A percentile compares a stretch with the other conserved stretches of the same genome.
Conservation (phyloP, 2,329 filamentous ascomycete genomes). For the Trichoderma koningii region DNA sequence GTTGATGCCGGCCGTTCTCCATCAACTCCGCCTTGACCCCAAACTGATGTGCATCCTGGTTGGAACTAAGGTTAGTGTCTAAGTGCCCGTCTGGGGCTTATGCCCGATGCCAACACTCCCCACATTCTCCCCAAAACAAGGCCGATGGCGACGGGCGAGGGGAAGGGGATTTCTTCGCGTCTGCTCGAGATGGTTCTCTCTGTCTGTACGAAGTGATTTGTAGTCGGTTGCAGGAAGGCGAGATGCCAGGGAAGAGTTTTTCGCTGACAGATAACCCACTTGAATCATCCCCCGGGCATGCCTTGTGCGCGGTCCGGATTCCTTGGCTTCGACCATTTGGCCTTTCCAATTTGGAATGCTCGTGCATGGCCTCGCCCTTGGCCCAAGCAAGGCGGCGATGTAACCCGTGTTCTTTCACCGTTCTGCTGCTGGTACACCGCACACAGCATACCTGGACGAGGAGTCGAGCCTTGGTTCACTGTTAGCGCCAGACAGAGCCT, state of each 20-base stretch:
- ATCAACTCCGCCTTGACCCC: slow-evolving; percentile 18
- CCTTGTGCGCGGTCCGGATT: neutral
- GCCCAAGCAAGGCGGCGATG: slow-evolving; percentile 4
- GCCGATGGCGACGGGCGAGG: slow-evolving; percentile 15
- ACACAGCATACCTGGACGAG: neutral
- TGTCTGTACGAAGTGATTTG: too few relatives aligned
- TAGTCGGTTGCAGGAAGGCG: neutral
- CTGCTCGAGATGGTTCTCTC: neutral
- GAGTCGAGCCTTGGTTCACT: neutral
- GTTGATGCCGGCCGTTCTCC: slow-evolving; percentile 17
- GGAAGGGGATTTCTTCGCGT: slow-evolving; percentile 1
- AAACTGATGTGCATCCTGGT: slow-evolving; percentile 24
- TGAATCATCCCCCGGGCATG: neutral
- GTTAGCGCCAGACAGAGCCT: neutral
- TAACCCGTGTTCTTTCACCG: slow-evolving; percentile 5
- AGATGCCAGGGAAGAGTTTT: neutral
- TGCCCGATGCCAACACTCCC: slow-evolving; percentile 14
- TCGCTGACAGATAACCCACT: neutral
- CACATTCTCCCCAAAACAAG: neutral
- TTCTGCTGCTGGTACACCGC: neutral
- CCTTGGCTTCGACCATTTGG: neutral
- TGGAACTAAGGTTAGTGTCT: slow-evolving; percentile 6
- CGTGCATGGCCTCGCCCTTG: neutral
- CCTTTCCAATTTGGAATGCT: neutral
- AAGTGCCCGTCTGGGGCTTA: slow-evolving; percentile 13